Evolutionary conservation across 2,329 filamentous ascomycete genomes (phyloP).

Genomic region (Sporothrix humicola): DNA sequence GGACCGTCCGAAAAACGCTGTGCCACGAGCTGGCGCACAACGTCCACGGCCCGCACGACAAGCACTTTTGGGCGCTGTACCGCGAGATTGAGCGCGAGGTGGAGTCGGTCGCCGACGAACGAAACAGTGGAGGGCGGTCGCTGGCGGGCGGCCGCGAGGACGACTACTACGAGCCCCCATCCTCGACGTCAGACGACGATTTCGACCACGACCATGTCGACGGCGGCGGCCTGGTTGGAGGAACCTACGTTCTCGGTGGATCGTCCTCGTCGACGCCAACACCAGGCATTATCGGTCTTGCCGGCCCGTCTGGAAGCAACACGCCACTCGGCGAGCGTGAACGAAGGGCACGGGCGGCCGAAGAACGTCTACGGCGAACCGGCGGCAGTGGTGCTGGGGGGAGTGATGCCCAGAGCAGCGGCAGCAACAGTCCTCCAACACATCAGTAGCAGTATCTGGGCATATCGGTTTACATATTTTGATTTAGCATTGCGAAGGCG

Average conservation of each 20-base stretch:
- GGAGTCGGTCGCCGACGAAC: conserved; percentile 68
- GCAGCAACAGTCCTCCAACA: neutral
- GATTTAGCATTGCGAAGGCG: conserved; percentile 22
- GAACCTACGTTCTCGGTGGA: conserved; percentile 75
- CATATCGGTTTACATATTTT: neutral
- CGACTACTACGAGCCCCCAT: conserved; percentile 61
- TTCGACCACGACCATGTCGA: conserved; percentile 62
- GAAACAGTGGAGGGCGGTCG: conserved; percentile 64
- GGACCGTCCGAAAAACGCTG: conserved; percentile 85
- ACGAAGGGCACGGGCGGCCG: conserved; percentile 74
- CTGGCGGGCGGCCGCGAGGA: conserved; percentile 71
- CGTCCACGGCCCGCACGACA: conserved; percentile 82
- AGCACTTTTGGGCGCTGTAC: conserved; percentile 87
- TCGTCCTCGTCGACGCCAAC: conserved; percentile 39
- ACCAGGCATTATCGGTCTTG: conserved; percentile 31
- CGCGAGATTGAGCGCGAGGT: conserved; percentile 88
- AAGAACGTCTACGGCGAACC: conserved; percentile 64
- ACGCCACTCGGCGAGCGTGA: conserved; percentile 65
- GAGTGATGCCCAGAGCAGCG: neutral
- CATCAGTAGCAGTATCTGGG: neutral
- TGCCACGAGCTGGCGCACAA: conserved; percentile 97
- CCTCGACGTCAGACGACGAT: neutral
- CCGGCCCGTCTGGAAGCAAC: neutral
- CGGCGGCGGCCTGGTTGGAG: conserved; percentile 77
- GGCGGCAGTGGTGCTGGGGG: conserved; percentile 35